phyloP scores from a whole-genome alignment of 1,284 basidiomycete species.

The Pisolithus thermaeus region DNA sequence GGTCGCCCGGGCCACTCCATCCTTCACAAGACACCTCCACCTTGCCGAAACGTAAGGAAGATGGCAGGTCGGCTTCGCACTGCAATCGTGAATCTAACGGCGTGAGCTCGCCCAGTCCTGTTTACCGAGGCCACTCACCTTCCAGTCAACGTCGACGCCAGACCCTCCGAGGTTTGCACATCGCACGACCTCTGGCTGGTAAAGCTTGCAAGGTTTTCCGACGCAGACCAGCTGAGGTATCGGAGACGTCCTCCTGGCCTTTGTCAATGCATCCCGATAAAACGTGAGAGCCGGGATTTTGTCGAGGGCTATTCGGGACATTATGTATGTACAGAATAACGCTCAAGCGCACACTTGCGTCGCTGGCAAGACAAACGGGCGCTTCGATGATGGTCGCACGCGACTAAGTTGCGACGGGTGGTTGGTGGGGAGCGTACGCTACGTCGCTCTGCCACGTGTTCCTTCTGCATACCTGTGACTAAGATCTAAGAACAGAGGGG shows the following conservation, averaged over 20 bases:
- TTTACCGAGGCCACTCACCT: slow-evolving; percentile 39
- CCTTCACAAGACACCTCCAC: slow-evolving; percentile 88
- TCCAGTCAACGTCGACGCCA: slow-evolving; percentile 81
- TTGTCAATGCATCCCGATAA: slow-evolving; percentile 64
- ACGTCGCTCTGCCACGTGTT: not conserved
- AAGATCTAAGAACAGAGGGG: no score
- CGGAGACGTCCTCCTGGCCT: slow-evolving; percentile 58
- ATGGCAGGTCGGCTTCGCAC: slow-evolving; percentile 89
- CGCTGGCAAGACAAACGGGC: not conserved
- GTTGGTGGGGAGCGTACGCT: not conserved
- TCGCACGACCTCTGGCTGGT: slow-evolving; percentile 80
- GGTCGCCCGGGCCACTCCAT: slow-evolving; percentile 75
- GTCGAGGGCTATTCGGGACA: slow-evolving; percentile 65
- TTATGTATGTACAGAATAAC: slow-evolving; percentile 22
- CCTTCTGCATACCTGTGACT: not conserved
- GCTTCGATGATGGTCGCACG: not conserved
- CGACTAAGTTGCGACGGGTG: not conserved
- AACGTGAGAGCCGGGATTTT: slow-evolving; percentile 76
- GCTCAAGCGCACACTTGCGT: not conserved
- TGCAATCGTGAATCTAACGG: slow-evolving; percentile 23
- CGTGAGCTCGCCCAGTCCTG: slow-evolving; percentile 1
- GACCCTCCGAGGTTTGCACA: slow-evolving; percentile 75
- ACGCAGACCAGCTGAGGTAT: slow-evolving; percentile 76
- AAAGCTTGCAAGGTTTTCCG: slow-evolving; percentile 73
- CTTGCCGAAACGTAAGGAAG: slow-evolving; percentile 71